Conservation (phyloP, 768 basidiomycete genomes). For the Mycena kentingensis region DNA sequence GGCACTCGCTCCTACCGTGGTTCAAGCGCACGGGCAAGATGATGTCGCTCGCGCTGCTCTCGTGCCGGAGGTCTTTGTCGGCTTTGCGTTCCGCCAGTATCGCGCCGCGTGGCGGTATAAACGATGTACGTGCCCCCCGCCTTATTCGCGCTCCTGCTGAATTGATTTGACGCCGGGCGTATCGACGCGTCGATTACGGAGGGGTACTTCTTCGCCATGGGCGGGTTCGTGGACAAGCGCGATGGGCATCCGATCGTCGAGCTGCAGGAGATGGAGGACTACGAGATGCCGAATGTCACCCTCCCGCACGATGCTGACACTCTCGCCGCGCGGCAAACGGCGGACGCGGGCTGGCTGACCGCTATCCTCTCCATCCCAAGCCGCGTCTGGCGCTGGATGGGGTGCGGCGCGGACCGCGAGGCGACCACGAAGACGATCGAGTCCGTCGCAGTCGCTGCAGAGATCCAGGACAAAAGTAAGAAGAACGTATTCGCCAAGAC, state of each 20-base stretch:
- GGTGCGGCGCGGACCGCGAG: no score
- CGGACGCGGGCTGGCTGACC: no score
- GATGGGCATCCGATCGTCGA: not conserved
- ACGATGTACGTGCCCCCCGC: not conserved
- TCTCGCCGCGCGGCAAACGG: no score
- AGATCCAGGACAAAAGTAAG: not conserved
- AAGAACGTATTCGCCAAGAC: conserved; percentile 1
- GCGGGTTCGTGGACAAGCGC: not conserved
- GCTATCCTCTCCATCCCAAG: no score
- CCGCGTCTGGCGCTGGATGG: no score
- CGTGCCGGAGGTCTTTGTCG: not conserved
- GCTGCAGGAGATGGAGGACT: not conserved
- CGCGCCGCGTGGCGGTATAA: not conserved
- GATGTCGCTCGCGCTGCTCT: not conserved
- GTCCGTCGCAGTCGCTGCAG: no score
- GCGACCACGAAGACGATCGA: not conserved
- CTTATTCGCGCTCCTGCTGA: not conserved
- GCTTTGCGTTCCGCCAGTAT: not conserved
- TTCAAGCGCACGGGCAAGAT: not conserved
- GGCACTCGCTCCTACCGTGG: not conserved
- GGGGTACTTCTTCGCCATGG: conserved; percentile 1
- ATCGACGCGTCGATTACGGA: not conserved
- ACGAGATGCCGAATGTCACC: not conserved
- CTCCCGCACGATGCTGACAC: no score
- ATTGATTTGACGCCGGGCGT: no score